Evolutionary conservation across 2,329 filamentous ascomycete species (phyloP), one percentile per base, ranked within the genome.

Genomic region (Paraconiothyrium sp.): DNA sequence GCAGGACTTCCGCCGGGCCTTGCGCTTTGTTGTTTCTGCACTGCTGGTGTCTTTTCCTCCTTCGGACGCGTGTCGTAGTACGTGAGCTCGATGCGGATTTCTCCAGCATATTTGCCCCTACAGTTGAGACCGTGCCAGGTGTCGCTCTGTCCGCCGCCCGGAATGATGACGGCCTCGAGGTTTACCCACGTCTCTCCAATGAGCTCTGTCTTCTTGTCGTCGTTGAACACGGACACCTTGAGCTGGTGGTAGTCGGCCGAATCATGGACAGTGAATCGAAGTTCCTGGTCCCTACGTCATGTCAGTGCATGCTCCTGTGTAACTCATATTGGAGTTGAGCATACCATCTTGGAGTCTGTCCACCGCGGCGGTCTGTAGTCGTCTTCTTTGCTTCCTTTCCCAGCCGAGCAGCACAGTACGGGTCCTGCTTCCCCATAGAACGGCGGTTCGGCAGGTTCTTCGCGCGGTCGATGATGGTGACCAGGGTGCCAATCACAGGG

Each of bases 341-440:
- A 78, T 87, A 97, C 95, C 95, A 99, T 86, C 88, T 90, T 8
- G 95, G 95, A 43, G 95, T 98, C 81, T 99, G 95, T 46, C 95
- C 95, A 66, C 95, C 95, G 75, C 95, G 87, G 71, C 94, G 89
- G 79, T 99, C 95, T 4, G 94, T 97, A 44, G 91, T 90, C 2
- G 95, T 99, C 85, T 97, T 97, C 83, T 96, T 97, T 51, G 95
- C 95, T 80, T 98, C 94, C 79, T 99, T 99, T 37, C 94, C 95
- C 49, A 99, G 82, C 57, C 95, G 86, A 35, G 93, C 94, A 41
- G 95, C 95, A 80, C 94, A 97, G 80, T 98, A 99, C 0, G 95
- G 94, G 77, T 98, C 94, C 82, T 99, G 95, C 82, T 99, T 99
- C 59, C 95, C 95, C 84, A 99, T 97, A 6, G 93, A 95, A 84